Evolutionary conservation across 2,329 filamentous ascomycete species (phyloP).

Genomic region (Hypoxylon sp.): DNA sequence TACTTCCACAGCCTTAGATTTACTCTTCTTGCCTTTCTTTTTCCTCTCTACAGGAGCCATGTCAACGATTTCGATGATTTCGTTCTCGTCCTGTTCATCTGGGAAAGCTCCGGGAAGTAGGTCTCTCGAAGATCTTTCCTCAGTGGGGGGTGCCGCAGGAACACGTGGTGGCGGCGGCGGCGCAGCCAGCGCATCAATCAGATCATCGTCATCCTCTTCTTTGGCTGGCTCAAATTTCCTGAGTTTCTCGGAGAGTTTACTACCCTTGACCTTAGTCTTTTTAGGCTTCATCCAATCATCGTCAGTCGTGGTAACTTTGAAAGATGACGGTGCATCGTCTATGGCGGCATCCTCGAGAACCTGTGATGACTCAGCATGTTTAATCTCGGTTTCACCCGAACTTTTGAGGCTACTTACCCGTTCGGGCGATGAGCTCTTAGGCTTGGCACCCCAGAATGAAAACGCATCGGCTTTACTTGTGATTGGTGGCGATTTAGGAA

Average conservation of each 20-base stretch:
- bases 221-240: conserved; percentile 68
- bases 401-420: conserved; percentile 50
- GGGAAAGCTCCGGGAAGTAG: conserved; percentile 54
- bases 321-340: conserved; percentile 59
- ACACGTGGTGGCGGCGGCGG: conserved; percentile 59
- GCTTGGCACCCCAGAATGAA: conserved; percentile 70
- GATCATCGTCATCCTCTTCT: conserved; percentile 56
- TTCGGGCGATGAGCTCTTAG: conserved; percentile 56
- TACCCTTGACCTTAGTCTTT: conserved; percentile 59
- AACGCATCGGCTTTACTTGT: conserved; percentile 59
- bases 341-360: conserved; percentile 62
- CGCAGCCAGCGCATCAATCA: conserved; percentile 56
- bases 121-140: conserved; percentile 57
- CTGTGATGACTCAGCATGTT: conserved; percentile 65
- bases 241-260: conserved; percentile 70
- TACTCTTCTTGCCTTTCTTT: conserved; percentile 62
- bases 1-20: conserved; percentile 52
- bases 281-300: conserved; percentile 63
- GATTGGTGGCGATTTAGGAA: conserved; percentile 2
- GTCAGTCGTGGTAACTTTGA: conserved; percentile 53
- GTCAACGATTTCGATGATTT: conserved; percentile 67
- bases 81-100: conserved; percentile 55
- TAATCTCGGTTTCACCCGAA: conserved; percentile 60
- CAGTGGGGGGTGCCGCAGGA: conserved; percentile 51
- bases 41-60: conserved; percentile 61